Percentiles rank a stretch among this genome's conserved stretches.
These are phyloP conservation scores for Solanum arcanum DNA, from an alignment of 257 asterid species.

Conservation along the genomic window DNA sequence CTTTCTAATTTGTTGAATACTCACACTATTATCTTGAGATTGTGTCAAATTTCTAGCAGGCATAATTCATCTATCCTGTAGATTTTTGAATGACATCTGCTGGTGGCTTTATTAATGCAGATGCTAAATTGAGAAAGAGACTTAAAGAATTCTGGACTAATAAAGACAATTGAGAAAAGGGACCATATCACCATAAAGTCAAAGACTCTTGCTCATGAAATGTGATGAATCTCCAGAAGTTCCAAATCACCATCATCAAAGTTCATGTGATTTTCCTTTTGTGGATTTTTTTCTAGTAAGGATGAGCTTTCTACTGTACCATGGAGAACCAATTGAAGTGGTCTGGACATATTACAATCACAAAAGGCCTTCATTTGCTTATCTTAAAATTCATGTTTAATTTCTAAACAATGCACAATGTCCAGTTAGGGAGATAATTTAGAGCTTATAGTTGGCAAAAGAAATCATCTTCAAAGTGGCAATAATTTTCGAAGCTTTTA, in stretches of 20 bases:
- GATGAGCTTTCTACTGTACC: not conserved
- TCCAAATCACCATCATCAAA: constrained; percentile 27
- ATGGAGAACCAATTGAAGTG: constrained; percentile 19
- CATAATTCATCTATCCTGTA: constrained; percentile 9
- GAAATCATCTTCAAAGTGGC: constrained; percentile 81
- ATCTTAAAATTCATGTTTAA: constrained; percentile 26
- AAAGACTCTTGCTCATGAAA: constrained; percentile 23
- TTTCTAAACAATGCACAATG: constrained; percentile 57
- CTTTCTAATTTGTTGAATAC: not conserved
- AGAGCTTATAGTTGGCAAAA: constrained; percentile 81
- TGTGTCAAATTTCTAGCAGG: constrained; percentile 7
- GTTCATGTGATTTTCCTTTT: constrained; percentile 18
- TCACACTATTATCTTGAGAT: not conserved
- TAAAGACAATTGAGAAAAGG: constrained; percentile 58
- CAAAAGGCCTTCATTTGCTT: constrained; percentile 17
- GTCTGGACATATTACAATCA: constrained; percentile 32
- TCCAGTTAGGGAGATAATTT: constrained; percentile 86
- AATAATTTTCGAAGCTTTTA: constrained; percentile 59
- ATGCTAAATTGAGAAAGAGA: constrained; percentile 53
- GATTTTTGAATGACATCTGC: constrained; percentile 35
- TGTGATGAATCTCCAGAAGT: constrained; percentile 37
- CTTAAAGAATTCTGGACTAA: constrained; percentile 49
- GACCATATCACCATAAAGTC: constrained; percentile 27
- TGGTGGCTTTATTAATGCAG: constrained; percentile 54
- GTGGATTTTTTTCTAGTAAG: constrained; percentile 15